phyloP scores from a whole-genome alignment of 2,329 filamentous ascomycete genomes.

The Elsinoe perseae region DNA sequence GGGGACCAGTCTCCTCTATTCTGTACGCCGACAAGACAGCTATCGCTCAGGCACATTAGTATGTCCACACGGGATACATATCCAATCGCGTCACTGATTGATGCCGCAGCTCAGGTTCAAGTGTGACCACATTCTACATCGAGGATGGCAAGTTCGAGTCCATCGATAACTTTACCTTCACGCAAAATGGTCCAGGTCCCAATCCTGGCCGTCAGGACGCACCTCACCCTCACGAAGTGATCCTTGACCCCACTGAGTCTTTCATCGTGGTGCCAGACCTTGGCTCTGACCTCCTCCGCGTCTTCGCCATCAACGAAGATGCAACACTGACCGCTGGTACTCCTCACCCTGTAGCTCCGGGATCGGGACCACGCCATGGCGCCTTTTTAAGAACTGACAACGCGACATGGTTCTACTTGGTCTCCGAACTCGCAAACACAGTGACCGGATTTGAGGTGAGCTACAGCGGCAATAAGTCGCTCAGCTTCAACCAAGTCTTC shows the following conservation, averaged over 20 bases:
- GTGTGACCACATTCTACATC: slow-evolving; percentile 39
- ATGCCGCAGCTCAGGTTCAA: slow-evolving; percentile 25
- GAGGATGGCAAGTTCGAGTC: slow-evolving; percentile 35
- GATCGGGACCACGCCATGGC: slow-evolving; percentile 32
- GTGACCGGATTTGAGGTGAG: slow-evolving; percentile 42
- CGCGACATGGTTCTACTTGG: slow-evolving; percentile 30
- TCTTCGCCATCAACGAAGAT: slow-evolving; percentile 27
- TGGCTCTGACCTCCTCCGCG: slow-evolving; percentile 31
- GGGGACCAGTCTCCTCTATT: slow-evolving; percentile 36
- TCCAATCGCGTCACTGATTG: not conserved
- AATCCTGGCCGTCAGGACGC: slow-evolving; percentile 29
- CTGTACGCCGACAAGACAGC: slow-evolving; percentile 33
- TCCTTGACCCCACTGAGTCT: slow-evolving; percentile 33
- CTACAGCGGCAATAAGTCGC: slow-evolving; percentile 38
- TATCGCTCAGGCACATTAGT: slow-evolving; percentile 38
- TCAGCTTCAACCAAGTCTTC: slow-evolving; percentile 41
- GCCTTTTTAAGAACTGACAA: slow-evolving; percentile 27
- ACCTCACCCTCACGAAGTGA: slow-evolving; percentile 31
- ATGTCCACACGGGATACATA: not conserved
- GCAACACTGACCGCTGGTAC: slow-evolving; percentile 24
- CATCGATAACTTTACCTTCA: slow-evolving; percentile 32
- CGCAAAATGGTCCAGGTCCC: slow-evolving; percentile 26
- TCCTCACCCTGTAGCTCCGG: slow-evolving; percentile 24
- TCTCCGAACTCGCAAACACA: slow-evolving; percentile 46
- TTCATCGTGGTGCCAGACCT: slow-evolving; percentile 34